Conservation (phyloP, 495 filamentous ascomycete species). For the Annulohypoxylon bovei region DNA sequence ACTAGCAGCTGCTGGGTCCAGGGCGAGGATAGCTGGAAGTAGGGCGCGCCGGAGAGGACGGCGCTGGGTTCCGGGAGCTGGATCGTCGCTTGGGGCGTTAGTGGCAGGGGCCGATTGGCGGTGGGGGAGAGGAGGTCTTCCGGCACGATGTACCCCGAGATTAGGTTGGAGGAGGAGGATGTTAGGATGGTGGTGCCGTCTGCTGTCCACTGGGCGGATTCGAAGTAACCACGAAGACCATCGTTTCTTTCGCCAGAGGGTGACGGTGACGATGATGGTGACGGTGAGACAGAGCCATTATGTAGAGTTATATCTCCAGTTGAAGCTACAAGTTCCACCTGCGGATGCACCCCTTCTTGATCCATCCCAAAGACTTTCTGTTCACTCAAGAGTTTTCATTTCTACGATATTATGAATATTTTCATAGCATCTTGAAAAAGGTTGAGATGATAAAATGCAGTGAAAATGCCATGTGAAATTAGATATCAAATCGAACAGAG, state of each 20-base stretch:
- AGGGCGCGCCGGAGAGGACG: conserved; percentile 76
- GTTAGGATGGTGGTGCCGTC: conserved; percentile 87
- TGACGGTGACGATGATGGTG: neutral
- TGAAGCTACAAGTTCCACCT: conserved; percentile 54
- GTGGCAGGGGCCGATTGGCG: conserved; percentile 51
- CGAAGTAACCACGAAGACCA: conserved; percentile 61
- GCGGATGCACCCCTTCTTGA: conserved; percentile 27
- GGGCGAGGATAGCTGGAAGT: conserved; percentile 71
- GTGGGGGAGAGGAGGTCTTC: conserved; percentile 70
- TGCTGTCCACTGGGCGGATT: conserved; percentile 68
- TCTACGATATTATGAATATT: neutral
- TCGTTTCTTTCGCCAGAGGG: conserved; percentile 5
- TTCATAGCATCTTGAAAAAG: neutral
- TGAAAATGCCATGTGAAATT: neutral
- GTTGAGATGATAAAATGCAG: neutral
- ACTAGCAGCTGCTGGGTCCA: conserved; percentile 75
- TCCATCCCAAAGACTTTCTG: conserved; percentile 26
- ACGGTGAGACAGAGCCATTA: neutral
- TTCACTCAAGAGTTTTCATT: conserved; percentile 11
- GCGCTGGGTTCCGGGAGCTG: conserved; percentile 74
- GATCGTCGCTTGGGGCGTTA: conserved; percentile 71
- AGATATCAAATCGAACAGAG: neutral
- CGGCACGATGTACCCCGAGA: conserved; percentile 79
- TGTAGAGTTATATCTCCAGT: conserved; percentile 46
- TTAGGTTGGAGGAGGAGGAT: conserved; percentile 71